Base-by-base conservation (phyloP, 768 basidiomycete species). In the Obba rivulosa region DNA sequence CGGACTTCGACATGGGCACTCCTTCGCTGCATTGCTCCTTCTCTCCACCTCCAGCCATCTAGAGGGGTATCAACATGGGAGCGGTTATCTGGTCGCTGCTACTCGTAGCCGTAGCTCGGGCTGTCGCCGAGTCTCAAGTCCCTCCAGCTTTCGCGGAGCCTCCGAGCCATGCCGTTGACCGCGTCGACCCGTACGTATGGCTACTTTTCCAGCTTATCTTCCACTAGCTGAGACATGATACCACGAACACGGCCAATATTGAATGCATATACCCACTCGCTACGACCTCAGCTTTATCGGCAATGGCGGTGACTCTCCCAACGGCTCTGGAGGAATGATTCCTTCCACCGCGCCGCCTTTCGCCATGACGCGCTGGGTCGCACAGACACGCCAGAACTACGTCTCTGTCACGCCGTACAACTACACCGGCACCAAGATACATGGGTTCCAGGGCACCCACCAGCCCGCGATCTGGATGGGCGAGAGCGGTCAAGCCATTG, bases 401-500 rank as follows among this genome's bases (percentile, higher is more conserved):
- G 83, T 86, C 41, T 87, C 84, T 4, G 73, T 80, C 9, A 80
- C 80, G 2, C 83, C 85, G 3, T 87, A 83, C 58, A 86, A 87
- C 61, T 74, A 77, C 61, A 83, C 85, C 0, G 75, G 74, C 50
- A 66, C 62, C 0, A 59, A 57, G 11, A 77, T 90, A 3, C 82
- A 87, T 55, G 88, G 89, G 1, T 89, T 91, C 57, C 78, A 85
- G 38, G 87, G 78, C 4, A 90, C 88, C 3, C 80, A 87, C 46
- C 89, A 89, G 55, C 87, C 88, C 10, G 89, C 89, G 0, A 90
- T 92, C 34, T 91, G 87, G 88, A 91, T 92, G 87, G 88, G 84
- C 2, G 86, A 87, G 56, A 85, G 80, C 52, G 86, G 77, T 0
- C 77, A 78, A 41, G 76, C 81, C 2, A 70, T 77, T 4, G 69